A percentile compares a stretch with the other conserved stretches of the same genome.
Conservation (phyloP, 345 rosid species). For the Lepidium aucheri region DNA sequence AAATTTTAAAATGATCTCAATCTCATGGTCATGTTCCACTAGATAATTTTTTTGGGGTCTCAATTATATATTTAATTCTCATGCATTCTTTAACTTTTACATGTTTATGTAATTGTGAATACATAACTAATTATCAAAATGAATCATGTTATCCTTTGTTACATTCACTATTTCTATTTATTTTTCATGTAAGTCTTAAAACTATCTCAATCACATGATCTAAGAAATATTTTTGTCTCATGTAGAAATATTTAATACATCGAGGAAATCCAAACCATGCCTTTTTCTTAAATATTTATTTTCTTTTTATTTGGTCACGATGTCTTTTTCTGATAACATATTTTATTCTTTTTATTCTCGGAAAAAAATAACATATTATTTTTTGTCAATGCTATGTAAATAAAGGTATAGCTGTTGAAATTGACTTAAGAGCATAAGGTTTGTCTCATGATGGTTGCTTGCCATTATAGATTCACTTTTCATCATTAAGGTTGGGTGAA, state of each 20-base stretch:
- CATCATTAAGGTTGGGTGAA: slow-evolving; percentile 22
- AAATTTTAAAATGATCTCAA: background rate
- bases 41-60: background rate
- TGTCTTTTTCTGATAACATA: slow-evolving; percentile 1
- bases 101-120: too few relatives aligned
- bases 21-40: background rate
- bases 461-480: slow-evolving; percentile 29
- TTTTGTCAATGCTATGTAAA: background rate
- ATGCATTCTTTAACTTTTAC: background rate
- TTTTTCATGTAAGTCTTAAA: background rate
- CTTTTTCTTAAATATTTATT: slow-evolving; percentile 1
- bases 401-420: slow-evolving; percentile 24
- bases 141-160: too few relatives aligned
- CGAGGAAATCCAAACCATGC: slow-evolving; percentile 19
- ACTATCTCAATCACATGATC: slow-evolving; percentile 1
- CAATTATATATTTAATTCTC: background rate
- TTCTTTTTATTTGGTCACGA: background rate
- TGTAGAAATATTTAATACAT: background rate
- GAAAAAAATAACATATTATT: background rate
- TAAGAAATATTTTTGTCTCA: background rate
- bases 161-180: background rate
- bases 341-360: background rate
- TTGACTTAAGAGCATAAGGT: slow-evolving; percentile 25
- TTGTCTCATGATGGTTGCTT: slow-evolving; percentile 29
- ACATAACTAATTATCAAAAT: too few relatives aligned